Base-by-base conservation (phyloP, 352 stramenopile genomes). In the Phytophthora constricta region DNA sequence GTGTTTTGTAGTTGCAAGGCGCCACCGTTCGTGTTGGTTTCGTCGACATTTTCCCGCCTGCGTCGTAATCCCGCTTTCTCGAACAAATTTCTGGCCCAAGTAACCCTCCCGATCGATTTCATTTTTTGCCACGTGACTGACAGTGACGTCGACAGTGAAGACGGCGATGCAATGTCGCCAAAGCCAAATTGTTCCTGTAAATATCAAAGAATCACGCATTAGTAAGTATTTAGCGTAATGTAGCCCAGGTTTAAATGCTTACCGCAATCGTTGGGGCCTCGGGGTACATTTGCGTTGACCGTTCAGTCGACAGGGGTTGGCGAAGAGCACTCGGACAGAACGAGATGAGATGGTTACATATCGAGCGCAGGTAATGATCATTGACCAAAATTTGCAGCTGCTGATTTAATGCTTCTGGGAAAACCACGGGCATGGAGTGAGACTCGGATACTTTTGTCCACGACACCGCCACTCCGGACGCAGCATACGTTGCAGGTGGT, bases 161-260 rank as follows among this genome's bases (percentile, higher is more conserved):
- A 76, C 26, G 78, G 58, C 9, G 83, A 87, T 31, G 82, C 81
- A 23, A 92, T 92, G 39, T 91, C 80, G 7, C 81, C 84, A 70
- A 92, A 92, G 2, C 84, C 84, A 58, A 85, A 92, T 86, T 90
- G 79, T 57, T 90, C 84, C 84, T 92, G 57, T 14, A 65, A 42
- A 57, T n/a, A n/a, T n/a, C 11, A 20, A 25, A 20, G 25, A 17
- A 13, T 9, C 20, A n/a, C n/a, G n/a, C 16, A 34, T 10, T 19
- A 20, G 31, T 68, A 14, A 58, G 47, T 46, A 45, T 1, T 34
- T 11, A 52, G 16, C 1, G 1, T 16, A 41, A 58, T 10, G 13
- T 41, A 16, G 1, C 19, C 23, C 11, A 23, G 5, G 31, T 48
- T 2, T 5, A 19, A 2, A 7, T 14, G 52, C 67, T 46, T 74